Evolutionary conservation across 495 filamentous ascomycete genomes (phyloP), one percentile per base, ranked within the genome.

Genomic region (Aspergillus wentii): DNA sequence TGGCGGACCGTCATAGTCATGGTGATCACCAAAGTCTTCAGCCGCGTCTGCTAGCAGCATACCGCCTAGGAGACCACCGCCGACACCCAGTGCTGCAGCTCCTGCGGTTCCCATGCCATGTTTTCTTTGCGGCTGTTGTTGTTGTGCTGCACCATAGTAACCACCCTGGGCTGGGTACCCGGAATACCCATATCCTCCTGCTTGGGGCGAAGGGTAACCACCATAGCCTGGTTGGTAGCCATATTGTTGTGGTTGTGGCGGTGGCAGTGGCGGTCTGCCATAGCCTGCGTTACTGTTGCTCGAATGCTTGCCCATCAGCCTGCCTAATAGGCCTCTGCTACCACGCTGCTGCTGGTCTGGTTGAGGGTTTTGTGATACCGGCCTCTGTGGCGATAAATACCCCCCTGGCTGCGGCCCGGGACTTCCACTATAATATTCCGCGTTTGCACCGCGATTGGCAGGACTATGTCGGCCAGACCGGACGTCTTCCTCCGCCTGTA

Each of bases 401-500:
- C 55, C 43, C 0, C 42, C 56, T 23, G 53, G 35, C 20, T 48
- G 62, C 5, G 61, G 59, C 35, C 49, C 46, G 7, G 44, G 18
- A 13, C 43, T 16, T 4, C 51, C 41, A 30, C 36, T 51, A 57
- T 79, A 79, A 43, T 72, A 80, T 15, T 52, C 49, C 17, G 67
- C 45, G 9, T 70, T 56, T 1, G 68, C 62, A 14, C 74, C 49
- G n/a, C 43, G 42, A 20, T 33, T 25, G 11, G 29, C 46, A 31
- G 40, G 31, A 41, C 46, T 41, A 40, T 43, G 27, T 22, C 44
- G 45, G 20, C 63, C 56, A 5, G 66, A 77, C 10, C 79, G 75
- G 0, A 77, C 81, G 44, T 94, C 72, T 62, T 94, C 87, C 51
- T 94, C 84, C 17, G 80, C 86, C 50, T 95, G 88, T 10, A 94